These are phyloP conservation scores for Fusarium sp. DNA, from an alignment of 2,329 filamentous ascomycete genomes.

Conservation along the genomic window DNA sequence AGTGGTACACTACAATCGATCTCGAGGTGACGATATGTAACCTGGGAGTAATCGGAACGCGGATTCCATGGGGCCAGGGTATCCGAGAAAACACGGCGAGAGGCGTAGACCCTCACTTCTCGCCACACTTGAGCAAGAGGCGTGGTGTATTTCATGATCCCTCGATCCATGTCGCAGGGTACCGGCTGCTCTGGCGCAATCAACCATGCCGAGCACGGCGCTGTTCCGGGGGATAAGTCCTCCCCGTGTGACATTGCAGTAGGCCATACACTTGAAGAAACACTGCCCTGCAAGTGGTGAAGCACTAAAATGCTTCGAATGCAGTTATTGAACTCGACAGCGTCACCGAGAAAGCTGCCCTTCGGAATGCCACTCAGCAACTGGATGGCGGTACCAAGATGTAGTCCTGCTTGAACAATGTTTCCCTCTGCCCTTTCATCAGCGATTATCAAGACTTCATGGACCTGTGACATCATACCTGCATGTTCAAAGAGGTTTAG, in stretches of 20 bases:
- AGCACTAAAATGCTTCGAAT: background rate
- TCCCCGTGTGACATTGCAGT: background rate
- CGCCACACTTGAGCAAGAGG: background rate
- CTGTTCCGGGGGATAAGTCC: background rate
- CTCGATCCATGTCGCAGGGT: background rate
- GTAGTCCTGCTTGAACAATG: background rate
- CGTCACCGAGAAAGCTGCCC: rapidly evolving
- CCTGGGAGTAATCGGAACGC: background rate
- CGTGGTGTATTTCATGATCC: background rate
- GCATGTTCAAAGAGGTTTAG: background rate
- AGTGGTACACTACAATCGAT: background rate
- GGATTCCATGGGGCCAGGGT: background rate
- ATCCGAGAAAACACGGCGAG: background rate
- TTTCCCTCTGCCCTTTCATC: background rate
- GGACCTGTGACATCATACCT: rapidly evolving
- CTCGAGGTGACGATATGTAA: background rate
- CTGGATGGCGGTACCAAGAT: background rate
- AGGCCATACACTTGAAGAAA: background rate
- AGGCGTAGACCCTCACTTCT: background rate
- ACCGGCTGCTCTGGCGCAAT: background rate
- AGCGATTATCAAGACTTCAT: rapidly evolving
- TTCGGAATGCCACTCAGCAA: background rate
- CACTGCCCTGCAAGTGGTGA: background rate
- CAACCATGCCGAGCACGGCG: background rate
- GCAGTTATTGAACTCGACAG: background rate